Evolutionary conservation across 2,329 filamentous ascomycete genomes (phyloP).

Genomic region (Xylaria sp.): DNA sequence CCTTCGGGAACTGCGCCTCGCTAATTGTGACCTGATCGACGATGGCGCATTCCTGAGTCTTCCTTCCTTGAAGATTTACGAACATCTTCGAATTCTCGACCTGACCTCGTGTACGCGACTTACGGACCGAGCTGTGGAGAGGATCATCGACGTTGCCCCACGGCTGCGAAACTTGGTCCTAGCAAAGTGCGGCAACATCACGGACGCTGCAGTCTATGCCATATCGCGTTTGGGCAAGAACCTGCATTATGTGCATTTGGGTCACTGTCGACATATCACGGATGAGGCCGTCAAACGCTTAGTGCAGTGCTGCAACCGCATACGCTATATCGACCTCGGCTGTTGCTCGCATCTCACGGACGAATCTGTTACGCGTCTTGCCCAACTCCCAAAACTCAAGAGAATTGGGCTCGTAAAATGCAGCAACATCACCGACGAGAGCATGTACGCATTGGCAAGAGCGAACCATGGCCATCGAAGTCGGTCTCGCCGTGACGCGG

Average conservation of each 20-base stretch:
- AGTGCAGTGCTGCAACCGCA: constrained; percentile 85
- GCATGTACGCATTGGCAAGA: constrained; percentile 81
- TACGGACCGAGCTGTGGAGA: constrained; percentile 84
- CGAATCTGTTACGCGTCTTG: constrained; percentile 79
- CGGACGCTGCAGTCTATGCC: constrained; percentile 82
- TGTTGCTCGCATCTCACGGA: constrained; percentile 91
- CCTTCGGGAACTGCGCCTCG: constrained; percentile 86
- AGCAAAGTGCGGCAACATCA: constrained; percentile 91
- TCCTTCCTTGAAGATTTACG: constrained; percentile 70
- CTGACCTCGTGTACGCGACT: constrained; percentile 85
- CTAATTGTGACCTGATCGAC: constrained; percentile 81
- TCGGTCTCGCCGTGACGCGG: constrained; percentile 52
- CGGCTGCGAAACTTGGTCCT: constrained; percentile 90
- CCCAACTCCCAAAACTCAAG: constrained; percentile 87
- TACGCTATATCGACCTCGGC: constrained; percentile 96
- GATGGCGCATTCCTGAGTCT: constrained; percentile 86
- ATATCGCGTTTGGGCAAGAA: constrained; percentile 94
- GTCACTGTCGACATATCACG: constrained; percentile 89
- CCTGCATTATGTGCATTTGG: constrained; percentile 92
- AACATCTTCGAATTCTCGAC: constrained; percentile 90
- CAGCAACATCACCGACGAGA: constrained; percentile 83
- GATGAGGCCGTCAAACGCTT: constrained; percentile 84
- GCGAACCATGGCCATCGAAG: constrained; percentile 56
- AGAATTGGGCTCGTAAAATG: constrained; percentile 96
- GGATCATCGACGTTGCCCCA: constrained; percentile 84